Base-by-base conservation (phyloP, 164 flowering plant genomes). In the Macadamia tetraphylla region DNA sequence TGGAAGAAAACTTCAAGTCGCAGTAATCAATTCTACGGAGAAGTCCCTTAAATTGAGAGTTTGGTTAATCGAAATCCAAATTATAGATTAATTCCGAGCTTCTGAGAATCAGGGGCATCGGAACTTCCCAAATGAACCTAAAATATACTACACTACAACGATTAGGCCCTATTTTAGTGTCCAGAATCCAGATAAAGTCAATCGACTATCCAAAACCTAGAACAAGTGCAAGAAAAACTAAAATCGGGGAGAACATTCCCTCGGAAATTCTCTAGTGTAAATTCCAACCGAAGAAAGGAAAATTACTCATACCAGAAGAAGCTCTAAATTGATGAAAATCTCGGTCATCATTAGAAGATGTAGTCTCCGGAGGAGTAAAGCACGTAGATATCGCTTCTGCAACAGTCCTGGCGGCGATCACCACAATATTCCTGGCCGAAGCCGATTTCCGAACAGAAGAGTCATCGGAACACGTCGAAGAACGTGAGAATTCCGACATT, bases 301-400 rank as follows among this genome's bases (percentile, higher is more conserved):
- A 23, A 23, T 23, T 23, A 23, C 23, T 23, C 23, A 23, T 23
- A 83, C 85, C 82, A 52, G 80, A 70, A 61, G 74, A 63, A 75
- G 78, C 15, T 23, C 23, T 23, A 23, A 23, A 23, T 23, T 23
- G 23, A 23, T 23, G 23, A 23, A 23, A 23, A 23, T 23, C 23
- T 23, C 23, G 23, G 23, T 23, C 23, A 23, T 23, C 23, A 42
- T 64, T 44, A 29, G 78, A 58, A 9, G 30, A 46, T 57, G 49
- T 72, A 6, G 64, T 30, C 55, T 83, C 87, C n/a, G 91, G 92
- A 9, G 89, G 96, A 56, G 91, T 72, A 64, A 90, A 86, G 67
- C 96, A 90, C 1, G 79, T 67, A 4, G 72, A 69, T 42, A 90
- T 60, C 23, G 69, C 76, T 15, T 83, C 92, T 32, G 82, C 83